These are phyloP conservation scores for Pachyrhizus erosus DNA, from an alignment of 306 rosid genomes.

Conservation along the genomic window DNA sequence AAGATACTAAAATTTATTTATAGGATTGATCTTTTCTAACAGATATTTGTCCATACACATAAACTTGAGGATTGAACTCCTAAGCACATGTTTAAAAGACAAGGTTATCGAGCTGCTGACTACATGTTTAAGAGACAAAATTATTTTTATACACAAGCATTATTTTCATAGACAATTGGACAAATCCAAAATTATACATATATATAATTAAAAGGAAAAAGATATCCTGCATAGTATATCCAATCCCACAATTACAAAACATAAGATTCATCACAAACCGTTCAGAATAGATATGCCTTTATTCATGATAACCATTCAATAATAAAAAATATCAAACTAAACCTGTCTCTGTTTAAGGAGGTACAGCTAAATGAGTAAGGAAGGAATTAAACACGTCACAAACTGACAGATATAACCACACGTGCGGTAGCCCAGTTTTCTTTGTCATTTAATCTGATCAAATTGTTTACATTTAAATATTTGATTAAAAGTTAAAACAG, in stretches of 20 bases:
- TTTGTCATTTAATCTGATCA: not conserved
- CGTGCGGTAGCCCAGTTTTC: not conserved
- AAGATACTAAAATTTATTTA: no score
- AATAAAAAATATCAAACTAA: constrained; percentile 23
- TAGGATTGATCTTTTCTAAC: not conserved
- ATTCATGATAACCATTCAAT: not conserved
- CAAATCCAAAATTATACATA: not conserved
- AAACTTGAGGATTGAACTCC: not conserved
- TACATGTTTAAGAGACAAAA: not conserved
- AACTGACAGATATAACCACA: not conserved
- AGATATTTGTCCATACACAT: no score
- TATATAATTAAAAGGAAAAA: constrained; percentile 16
- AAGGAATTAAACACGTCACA: no score
- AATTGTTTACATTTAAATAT: not conserved
- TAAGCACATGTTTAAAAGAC: not conserved
- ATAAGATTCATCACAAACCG: constrained; percentile 9
- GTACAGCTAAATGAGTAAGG: no score
- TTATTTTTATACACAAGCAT: not conserved
- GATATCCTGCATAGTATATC: not conserved
- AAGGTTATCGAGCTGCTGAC: no score
- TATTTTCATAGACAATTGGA: not conserved
- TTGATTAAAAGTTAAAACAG: no score
- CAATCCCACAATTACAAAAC: not conserved
- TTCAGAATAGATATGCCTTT: not conserved
- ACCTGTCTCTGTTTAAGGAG: no score